These are phyloP conservation scores for Alternaria arborescens DNA, from an alignment of 2,329 filamentous ascomycete species.

Conservation along the genomic window DNA sequence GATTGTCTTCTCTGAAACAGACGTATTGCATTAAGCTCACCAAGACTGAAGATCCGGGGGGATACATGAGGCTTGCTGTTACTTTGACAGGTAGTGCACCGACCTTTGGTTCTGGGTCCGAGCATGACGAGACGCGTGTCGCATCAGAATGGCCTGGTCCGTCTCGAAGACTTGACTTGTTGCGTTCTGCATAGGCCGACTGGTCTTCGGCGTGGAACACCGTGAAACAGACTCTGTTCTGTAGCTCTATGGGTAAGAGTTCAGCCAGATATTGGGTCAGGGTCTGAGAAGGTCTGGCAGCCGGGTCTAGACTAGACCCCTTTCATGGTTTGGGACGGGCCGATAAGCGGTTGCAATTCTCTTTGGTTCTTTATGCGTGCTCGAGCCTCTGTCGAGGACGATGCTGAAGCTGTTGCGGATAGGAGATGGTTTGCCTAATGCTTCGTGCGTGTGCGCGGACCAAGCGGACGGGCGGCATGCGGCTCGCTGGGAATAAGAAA, in stretches of 20 bases:
- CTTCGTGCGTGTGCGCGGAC: not conserved
- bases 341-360: conserved; percentile 1
- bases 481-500: conserved; percentile 2
- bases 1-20: not conserved
- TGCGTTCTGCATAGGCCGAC: not conserved
- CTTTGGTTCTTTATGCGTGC: not conserved
- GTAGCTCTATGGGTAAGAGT: conserved; percentile 7
- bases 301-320: conserved; percentile 2
- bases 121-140: conserved; percentile 12
- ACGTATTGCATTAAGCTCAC: not conserved
- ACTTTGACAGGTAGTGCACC: not conserved
- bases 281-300: not conserved
- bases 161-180: conserved; percentile 4
- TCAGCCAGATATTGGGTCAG: not conserved
- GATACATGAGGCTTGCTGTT: not conserved
- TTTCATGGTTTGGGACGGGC: conserved; percentile 11
- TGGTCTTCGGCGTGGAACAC: conserved; percentile 1
- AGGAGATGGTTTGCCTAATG: not conserved
- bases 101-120: not conserved
- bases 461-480: conserved; percentile 7
- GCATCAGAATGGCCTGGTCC: not conserved
- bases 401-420: not conserved
- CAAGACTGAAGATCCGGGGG: not conserved
- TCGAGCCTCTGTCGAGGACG: not conserved
- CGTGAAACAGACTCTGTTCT: conserved; percentile 10